Base-by-base conservation (phyloP, 257 asterid species). In the Cruciata laevipes region DNA sequence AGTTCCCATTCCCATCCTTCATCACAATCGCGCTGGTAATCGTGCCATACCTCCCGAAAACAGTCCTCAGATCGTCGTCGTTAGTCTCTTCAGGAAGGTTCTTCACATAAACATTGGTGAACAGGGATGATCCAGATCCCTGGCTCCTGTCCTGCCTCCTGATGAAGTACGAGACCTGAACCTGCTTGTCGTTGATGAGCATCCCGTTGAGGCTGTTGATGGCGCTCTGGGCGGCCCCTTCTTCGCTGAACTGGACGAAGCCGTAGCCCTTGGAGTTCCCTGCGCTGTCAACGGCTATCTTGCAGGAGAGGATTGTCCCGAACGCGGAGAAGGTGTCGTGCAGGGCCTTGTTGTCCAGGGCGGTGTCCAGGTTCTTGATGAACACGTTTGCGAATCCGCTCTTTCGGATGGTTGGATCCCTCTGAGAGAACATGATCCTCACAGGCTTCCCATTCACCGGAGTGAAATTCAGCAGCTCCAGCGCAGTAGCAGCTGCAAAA, bases 221-320 rank as follows among this genome's bases (percentile, higher is more conserved):
- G 3, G 96, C 95, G 23, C 27, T 68, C 49, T 83, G 86, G 18
- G 97, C 96, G 33, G 91, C 82, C 68, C 88, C 89, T 30, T 88
- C 93, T 40, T 77, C 73, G 20, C 88, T 93, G 65, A 81, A 90
- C 70, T 90, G 97, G 32, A 90, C 95, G n/a, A 90, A 90, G 0
- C 96, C 97, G 37, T 88, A 83, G 21, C 97, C 97, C 72, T 77
- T 88, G 0, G 92, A 82, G 24, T 80, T 77, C 18, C 83, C 97
- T 31, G 58, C 75, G 70, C 51, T 67, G 61, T 90, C 95, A 23
- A 81, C 67, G 2, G 90, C 96, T 18, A 90, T 82, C 78, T 90
- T 88, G 81, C 97, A 90, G 33, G 97, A 90, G 38, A 90, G 90
- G 62, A 90, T 89, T 2, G 70, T 77, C 40, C 97, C 97, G 30